Evolutionary conservation across 192 early-diverging fungal genomes (phyloP).

Genomic region (Coemansia sp.): DNA sequence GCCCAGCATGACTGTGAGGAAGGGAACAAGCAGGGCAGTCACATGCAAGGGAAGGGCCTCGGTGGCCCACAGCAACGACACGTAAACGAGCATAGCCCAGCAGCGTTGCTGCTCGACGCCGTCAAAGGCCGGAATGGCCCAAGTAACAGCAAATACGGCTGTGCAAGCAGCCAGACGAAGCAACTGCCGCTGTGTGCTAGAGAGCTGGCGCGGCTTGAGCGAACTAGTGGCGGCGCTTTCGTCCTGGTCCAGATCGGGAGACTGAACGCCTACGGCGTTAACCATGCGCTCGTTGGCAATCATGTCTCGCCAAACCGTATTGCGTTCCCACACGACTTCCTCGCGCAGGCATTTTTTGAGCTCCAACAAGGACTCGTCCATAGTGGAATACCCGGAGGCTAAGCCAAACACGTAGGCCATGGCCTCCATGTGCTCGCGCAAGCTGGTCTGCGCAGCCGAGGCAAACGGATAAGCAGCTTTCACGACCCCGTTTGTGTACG

Average conservation of each 20-base stretch:
- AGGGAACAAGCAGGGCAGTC: conserved; percentile 82
- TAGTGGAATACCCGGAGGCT: conserved; percentile 31
- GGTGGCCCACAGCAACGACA: conserved; percentile 86
- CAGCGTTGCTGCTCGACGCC: conserved; percentile 78
- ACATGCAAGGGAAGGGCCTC: conserved; percentile 92
- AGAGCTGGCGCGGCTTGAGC: conserved; percentile 50
- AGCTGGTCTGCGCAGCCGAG: conserved; percentile 53
- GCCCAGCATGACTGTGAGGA: conserved; percentile 76
- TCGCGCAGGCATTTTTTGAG: conserved; percentile 81
- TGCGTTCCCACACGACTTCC: conserved; percentile 92
- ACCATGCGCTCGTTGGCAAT: conserved; percentile 80
- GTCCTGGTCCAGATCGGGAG: conserved; percentile 36
- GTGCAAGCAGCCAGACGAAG: conserved; percentile 53
- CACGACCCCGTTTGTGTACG: conserved; percentile 67
- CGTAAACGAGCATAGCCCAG: conserved; percentile 88
- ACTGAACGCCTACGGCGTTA: conserved; percentile 65
- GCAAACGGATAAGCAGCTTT: conserved; percentile 67
- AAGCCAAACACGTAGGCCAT: conserved; percentile 25
- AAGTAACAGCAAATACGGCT: conserved; percentile 56
- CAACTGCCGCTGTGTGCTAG: conserved; percentile 52
- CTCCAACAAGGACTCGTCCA: conserved; percentile 64
- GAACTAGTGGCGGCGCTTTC: conserved; percentile 10
- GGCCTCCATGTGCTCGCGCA: conserved; percentile 61
- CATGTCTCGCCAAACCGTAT: conserved; percentile 98
- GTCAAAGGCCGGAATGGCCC: conserved; percentile 62